Percentiles rank a stretch among this genome's conserved stretches.
Conservation (phyloP, 2,329 filamentous ascomycete genomes). For the Triangularia verruculosa region DNA sequence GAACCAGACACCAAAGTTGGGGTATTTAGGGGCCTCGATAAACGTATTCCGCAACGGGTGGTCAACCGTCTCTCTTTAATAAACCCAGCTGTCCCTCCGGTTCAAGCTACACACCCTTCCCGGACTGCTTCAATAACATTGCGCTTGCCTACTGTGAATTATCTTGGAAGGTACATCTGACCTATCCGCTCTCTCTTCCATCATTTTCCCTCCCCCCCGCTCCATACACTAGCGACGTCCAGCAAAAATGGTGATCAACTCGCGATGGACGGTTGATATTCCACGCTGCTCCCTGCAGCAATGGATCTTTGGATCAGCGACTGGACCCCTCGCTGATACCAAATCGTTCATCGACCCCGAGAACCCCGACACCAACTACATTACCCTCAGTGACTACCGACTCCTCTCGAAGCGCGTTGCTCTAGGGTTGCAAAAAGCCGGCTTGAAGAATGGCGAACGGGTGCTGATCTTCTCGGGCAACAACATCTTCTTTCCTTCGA, state of each 20-base stretch:
- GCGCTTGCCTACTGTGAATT: neutral
- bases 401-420: slow-evolving; percentile 71
- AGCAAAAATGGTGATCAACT: slow-evolving; percentile 44
- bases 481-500: slow-evolving; percentile 66
- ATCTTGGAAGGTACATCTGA: neutral
- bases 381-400: slow-evolving; percentile 64
- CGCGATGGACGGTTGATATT: slow-evolving; percentile 45
- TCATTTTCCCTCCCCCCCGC: neutral
- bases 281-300: slow-evolving; percentile 51
- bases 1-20: neutral
- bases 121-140: neutral
- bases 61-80: neutral
- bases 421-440: slow-evolving; percentile 60
- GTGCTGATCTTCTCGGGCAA: slow-evolving; percentile 73
- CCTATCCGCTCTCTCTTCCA: neutral
- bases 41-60: neutral
- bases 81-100: neutral
- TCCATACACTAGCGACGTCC: neutral
- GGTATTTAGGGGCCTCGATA: neutral
- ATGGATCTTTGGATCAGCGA: slow-evolving; percentile 54
- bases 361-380: slow-evolving; percentile 62
- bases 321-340: slow-evolving; percentile 41
- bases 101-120: neutral
- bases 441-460: slow-evolving; percentile 65
- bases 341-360: slow-evolving; percentile 62